Conservation (phyloP, 257 asterid genomes). For the Ligustrum vulgare region DNA sequence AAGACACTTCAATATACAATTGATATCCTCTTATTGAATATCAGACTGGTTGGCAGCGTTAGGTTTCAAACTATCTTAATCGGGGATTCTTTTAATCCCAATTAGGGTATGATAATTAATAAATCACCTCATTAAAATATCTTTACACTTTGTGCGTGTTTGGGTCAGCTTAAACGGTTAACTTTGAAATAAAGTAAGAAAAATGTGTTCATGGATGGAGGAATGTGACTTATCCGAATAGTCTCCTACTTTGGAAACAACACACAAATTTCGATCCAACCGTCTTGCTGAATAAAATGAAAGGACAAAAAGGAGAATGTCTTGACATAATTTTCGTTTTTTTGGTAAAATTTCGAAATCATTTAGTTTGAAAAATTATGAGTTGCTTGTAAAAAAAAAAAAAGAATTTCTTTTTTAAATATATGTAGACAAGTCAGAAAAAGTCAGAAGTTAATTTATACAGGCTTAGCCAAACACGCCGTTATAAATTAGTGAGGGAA, state of each 20-base stretch:
- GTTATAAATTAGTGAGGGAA: background rate
- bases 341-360: no score
- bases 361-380: no score
- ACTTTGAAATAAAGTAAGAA: no score
- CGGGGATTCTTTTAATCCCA: conserved; percentile 4
- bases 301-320: background rate
- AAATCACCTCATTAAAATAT: conserved; percentile 17
- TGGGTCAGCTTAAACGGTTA: background rate
- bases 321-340: no score
- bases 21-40: background rate
- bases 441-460: background rate
- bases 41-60: conserved; percentile 27
- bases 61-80: conserved; percentile 8
- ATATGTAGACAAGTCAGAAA: no score
- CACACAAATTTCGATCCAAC: background rate
- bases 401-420: no score
- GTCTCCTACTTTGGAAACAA: background rate
- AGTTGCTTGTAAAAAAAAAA: background rate
- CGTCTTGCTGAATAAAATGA: no score
- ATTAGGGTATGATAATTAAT: conserved; percentile 1
- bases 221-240: background rate
- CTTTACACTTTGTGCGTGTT: background rate
- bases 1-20: background rate
- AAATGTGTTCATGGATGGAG: background rate
- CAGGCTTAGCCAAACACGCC: conserved; percentile 5